Conservation (phyloP, 192 early-diverging fungal species). For the Coemansia sp. region DNA sequence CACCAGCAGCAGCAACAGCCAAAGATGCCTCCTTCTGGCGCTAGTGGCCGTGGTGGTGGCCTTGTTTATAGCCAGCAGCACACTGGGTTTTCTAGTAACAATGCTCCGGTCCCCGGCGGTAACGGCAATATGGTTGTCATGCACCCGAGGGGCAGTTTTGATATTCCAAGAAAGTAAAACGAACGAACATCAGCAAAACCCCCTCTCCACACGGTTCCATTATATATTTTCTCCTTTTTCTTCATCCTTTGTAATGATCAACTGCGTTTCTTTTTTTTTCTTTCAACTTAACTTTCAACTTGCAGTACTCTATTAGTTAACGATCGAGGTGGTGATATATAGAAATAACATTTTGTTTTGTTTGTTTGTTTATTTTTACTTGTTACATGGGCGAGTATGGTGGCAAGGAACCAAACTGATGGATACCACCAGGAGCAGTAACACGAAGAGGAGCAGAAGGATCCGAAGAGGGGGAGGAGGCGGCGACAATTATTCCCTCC, state of each 20-base stretch:
- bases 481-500: not conserved
- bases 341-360: too few species aligned
- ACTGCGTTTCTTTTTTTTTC: not conserved
- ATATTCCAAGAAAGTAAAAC: conserved; percentile 19
- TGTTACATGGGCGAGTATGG: conserved; percentile 22
- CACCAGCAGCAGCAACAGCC: not conserved
- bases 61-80: conserved; percentile 9
- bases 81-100: conserved; percentile 1
- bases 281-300: not conserved
- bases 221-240: too few species aligned
- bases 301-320: not conserved
- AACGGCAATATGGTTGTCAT: not conserved
- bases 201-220: too few species aligned
- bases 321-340: not conserved
- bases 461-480: conserved; percentile 3
- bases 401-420: conserved; percentile 45
- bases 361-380: not conserved
- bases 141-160: conserved; percentile 36
- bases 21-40: too few species aligned
- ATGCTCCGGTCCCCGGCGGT: not conserved
- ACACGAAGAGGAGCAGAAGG: conserved; percentile 26
- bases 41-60: not conserved
- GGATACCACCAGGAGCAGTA: conserved; percentile 30
- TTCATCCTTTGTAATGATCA: too few species aligned
- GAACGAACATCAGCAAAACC: not conserved